Conservation (phyloP, 1,284 basidiomycete species). For the Cryptococcus sp. region DNA sequence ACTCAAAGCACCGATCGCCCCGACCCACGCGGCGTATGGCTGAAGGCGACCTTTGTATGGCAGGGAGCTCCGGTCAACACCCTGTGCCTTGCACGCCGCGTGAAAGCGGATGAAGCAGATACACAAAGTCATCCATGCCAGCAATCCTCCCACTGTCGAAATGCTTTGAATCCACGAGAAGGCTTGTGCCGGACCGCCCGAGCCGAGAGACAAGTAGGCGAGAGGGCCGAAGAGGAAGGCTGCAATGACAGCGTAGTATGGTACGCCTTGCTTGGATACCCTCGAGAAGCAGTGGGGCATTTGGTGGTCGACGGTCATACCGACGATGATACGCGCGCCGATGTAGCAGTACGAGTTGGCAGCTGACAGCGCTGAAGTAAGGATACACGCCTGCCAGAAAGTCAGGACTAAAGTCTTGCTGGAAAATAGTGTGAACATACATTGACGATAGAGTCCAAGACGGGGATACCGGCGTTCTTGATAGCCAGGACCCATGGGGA, state of each 20-base stretch:
- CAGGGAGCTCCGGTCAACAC: constrained; percentile 17
- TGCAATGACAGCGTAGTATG: constrained; percentile 67
- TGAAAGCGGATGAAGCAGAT: constrained; percentile 9
- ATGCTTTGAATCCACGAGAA: constrained; percentile 10
- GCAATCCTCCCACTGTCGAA: constrained; percentile 8
- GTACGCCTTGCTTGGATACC: constrained; percentile 69
- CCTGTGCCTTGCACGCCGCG: constrained; percentile 7
- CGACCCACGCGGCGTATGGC: constrained; percentile 16
- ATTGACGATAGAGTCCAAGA: constrained; percentile 75
- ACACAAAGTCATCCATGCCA: constrained; percentile 12
- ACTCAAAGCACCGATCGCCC: background rate
- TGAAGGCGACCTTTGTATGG: constrained; percentile 23
- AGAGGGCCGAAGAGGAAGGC: constrained; percentile 67
- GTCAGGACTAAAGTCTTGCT: background rate
- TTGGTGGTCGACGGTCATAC: constrained; percentile 70
- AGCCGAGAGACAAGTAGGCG: constrained; percentile 61
- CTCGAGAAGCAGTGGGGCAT: constrained; percentile 72
- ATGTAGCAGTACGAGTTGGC: constrained; percentile 81
- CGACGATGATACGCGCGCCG: constrained; percentile 76
- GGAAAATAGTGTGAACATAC: background rate
- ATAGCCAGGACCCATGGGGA: constrained; percentile 68
- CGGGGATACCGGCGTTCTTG: constrained; percentile 66
- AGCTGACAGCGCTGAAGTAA: constrained; percentile 84
- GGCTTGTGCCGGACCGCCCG: constrained; percentile 44
- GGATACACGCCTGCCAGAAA: constrained; percentile 61